phyloP scores from a whole-genome alignment of 495 filamentous ascomycete species.

The Aspergillus diversus region DNA sequence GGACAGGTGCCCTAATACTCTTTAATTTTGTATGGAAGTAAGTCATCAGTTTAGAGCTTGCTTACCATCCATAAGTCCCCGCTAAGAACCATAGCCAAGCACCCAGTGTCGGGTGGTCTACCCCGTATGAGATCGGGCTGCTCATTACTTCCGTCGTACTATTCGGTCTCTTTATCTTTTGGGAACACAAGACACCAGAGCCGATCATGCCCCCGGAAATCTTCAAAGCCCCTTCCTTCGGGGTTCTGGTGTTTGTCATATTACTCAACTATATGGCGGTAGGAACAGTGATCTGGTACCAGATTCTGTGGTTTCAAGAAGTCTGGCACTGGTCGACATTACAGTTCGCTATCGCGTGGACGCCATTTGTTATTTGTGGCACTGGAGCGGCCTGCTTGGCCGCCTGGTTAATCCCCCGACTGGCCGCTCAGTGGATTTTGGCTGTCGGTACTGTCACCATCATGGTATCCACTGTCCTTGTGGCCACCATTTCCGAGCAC shows the following conservation, averaged over 20 bases:
- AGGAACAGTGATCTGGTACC: conserved; percentile 54
- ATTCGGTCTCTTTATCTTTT: conserved; percentile 46
- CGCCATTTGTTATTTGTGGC: conserved; percentile 47
- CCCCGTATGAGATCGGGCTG: conserved; percentile 49
- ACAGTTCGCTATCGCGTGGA: conserved; percentile 48
- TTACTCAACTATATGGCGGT: conserved; percentile 57
- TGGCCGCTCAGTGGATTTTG: conserved; percentile 56
- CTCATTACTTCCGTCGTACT: conserved; percentile 45
- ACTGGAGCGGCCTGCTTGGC: conserved; percentile 43
- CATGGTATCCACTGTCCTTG: conserved; percentile 39
- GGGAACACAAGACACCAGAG: conserved; percentile 49
- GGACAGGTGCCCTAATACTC: conserved; percentile 47
- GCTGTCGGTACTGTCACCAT: conserved; percentile 48
- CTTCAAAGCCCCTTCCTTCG: conserved; percentile 54
- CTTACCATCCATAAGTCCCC: neutral
- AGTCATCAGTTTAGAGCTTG: conserved; percentile 16
- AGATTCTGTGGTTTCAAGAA: conserved; percentile 48
- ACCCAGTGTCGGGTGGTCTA: conserved; percentile 51
- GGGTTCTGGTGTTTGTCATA: conserved; percentile 49
- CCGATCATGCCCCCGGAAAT: conserved; percentile 57
- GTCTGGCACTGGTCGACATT: conserved; percentile 50
- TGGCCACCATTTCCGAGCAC: conserved; percentile 53
- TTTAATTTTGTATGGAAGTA: conserved; percentile 63
- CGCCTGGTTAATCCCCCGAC: conserved; percentile 51
- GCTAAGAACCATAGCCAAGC: conserved; percentile 46